Conservation (phyloP, 805 yeast genomes). For the Teunomyces stri region DNA sequence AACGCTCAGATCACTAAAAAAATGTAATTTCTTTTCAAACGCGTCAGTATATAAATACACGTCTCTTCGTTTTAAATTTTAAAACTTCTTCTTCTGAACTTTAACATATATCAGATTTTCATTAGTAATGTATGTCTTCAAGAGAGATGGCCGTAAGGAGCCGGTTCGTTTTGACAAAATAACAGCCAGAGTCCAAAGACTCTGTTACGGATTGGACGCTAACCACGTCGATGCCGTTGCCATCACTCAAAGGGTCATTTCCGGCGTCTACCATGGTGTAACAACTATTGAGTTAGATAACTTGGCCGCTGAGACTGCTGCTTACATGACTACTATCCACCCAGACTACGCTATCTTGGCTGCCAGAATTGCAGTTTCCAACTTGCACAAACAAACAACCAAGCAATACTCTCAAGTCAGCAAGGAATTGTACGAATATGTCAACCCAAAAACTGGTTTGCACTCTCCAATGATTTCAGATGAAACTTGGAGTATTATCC, state of each 20-base stretch:
- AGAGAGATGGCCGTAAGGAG: constrained; percentile 93
- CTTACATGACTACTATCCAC: constrained; percentile 94
- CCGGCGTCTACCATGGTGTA: constrained; percentile 97
- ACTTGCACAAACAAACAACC: constrained; percentile 91
- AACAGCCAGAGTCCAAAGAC: constrained; percentile 86
- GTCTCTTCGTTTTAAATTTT: neutral
- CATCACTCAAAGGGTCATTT: constrained; percentile 91
- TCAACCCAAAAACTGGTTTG: constrained; percentile 74
- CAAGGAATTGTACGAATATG: constrained; percentile 67
- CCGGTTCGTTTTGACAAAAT: constrained; percentile 95
- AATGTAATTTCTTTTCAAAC: constrained; percentile 1
- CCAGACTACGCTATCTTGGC: constrained; percentile 97
- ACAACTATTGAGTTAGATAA: constrained; percentile 75
- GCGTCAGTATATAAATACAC: constrained; percentile 6
- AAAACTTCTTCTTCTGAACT: neutral
- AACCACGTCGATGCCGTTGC: constrained; percentile 92
- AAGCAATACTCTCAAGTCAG: constrained; percentile 79
- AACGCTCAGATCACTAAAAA: neutral
- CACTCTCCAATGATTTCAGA: constrained; percentile 47
- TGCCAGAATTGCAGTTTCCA: constrained; percentile 93
- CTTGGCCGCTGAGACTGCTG: constrained; percentile 93
- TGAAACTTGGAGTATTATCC: constrained; percentile 39
- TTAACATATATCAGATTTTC: neutral
- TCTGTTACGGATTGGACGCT: constrained; percentile 91
- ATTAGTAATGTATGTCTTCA: constrained; percentile 68